Base-by-base conservation (phyloP, 192 early-diverging fungal genomes). In the Coemansia sp. region DNA sequence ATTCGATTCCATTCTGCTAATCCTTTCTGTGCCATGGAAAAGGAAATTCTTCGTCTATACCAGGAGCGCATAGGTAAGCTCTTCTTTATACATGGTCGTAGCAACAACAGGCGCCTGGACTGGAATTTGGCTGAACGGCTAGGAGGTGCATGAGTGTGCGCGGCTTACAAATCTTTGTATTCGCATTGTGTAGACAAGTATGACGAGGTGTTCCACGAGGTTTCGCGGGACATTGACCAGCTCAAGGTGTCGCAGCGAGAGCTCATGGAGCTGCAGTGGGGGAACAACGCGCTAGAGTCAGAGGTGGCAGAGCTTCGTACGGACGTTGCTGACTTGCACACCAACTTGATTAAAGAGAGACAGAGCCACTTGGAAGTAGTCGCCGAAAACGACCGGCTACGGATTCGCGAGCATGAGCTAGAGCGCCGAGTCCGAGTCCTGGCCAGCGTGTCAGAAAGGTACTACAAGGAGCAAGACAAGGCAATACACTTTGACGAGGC, bases 41-140 rank as follows among this genome's bases (percentile, higher is more conserved):
- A 77, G 53, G 68, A 77, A 44, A 77, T 77, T 63, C 46, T 77
- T 15, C 64, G 65, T 19, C 68, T 77, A 21, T 77, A 77, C 34
- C 74, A 77, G 40, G 74, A 77, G 21, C 74, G 74, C 61, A 77
- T 77, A 77, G 74, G 74, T 71, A 71, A 6, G 58, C 57, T 43
- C 9, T 9, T 21, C n/a, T 29, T 33, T 29, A 33, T 53, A n/a
- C n/a, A n/a, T n/a, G 18, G 15, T 59, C 22, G 4, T 19, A 27
- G 54, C 39, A 19, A 43, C 35, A 41, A 10, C 14, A 26, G 12
- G 24, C 22, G 15, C 17, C 18, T 37, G 7, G n/a, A 14, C 56
- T 40, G 56, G 11, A 21, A 57, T 40, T 56, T 32, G 15, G 41
- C 29, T 43, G 52, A 60, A 46, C 52, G 24, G 38, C 5, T 19